Evolutionary conservation across 2,329 filamentous ascomycete genomes (phyloP).

Genomic region (Microthyrium microscopicum): DNA sequence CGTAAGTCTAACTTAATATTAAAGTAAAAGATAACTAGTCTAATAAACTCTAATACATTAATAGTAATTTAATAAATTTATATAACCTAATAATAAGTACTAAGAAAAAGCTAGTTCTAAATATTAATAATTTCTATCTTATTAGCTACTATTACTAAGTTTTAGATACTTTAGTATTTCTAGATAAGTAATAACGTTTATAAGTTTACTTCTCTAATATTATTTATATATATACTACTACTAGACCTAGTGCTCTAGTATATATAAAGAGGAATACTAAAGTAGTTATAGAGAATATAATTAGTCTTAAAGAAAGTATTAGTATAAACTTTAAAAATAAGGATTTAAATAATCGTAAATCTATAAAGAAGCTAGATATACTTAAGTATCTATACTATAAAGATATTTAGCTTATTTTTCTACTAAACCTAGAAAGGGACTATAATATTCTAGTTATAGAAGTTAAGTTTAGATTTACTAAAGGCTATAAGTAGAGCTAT

Average conservation of each 20-base stretch:
- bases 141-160: conserved; percentile 1
- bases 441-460: conserved; percentile 1
- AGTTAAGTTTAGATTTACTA: conserved; percentile 1
- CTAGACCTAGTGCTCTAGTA: conserved; percentile 1
- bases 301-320: not conserved
- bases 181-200: not conserved
- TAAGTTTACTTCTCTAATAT: not conserved
- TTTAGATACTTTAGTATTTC: conserved; percentile 1
- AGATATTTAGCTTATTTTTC: conserved; percentile 1
- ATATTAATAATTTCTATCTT: not conserved
- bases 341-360: too few relatives aligned
- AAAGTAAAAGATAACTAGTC: not conserved
- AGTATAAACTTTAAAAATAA: conserved; percentile 1
- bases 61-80: not conserved
- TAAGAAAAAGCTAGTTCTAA: conserved; percentile 2
- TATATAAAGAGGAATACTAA: conserved; percentile 1
- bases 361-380: too few relatives aligned
- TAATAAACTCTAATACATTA: conserved; percentile 2
- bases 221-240: not conserved
- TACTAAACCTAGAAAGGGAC: not conserved
- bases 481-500: conserved; percentile 2
- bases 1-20: not conserved
- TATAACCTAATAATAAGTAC: conserved; percentile 1
- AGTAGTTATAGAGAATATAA: not conserved
- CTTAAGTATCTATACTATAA: conserved; percentile 1